Conservation (phyloP, 805 yeast genomes). For the Candida palmyrensis region DNA sequence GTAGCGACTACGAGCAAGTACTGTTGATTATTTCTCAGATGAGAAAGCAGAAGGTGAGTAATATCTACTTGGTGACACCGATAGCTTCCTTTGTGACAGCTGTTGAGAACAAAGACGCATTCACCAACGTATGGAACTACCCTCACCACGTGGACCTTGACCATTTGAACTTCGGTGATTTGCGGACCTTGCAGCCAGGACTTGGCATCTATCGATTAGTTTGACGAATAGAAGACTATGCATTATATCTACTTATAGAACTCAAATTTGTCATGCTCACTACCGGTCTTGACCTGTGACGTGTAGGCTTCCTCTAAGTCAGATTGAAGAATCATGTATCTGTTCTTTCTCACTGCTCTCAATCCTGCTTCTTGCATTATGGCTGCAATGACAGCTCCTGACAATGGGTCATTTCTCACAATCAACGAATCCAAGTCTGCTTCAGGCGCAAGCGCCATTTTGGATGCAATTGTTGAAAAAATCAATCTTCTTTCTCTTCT, state of each 20-base stretch:
- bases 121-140: constrained; percentile 24
- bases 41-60: not conserved
- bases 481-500: constrained; percentile 97
- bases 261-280: constrained; percentile 95
- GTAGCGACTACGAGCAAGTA: constrained; percentile 27
- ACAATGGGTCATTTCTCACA: constrained; percentile 91
- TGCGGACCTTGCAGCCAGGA: constrained; percentile 56
- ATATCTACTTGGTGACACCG: constrained; percentile 34
- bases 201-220: constrained; percentile 47
- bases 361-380: constrained; percentile 99
- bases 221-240: constrained; percentile 6
- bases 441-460: constrained; percentile 97
- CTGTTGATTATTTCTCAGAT: constrained; percentile 9
- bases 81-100: constrained; percentile 25
- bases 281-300: constrained; percentile 91
- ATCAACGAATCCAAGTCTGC: constrained; percentile 93
- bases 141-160: constrained; percentile 64
- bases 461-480: constrained; percentile 92
- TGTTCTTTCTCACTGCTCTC: constrained; percentile 95
- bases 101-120: constrained; percentile 10
- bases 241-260: constrained; percentile 67
- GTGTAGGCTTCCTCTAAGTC: constrained; percentile 98
- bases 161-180: constrained; percentile 53
- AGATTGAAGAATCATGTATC: constrained; percentile 92
- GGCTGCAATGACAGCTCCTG: constrained; percentile 95